Percentiles rank a stretch among this genome's conserved stretches.
Conservation (phyloP, 2,329 filamentous ascomycete species). For the Paecilomyces formosus region DNA sequence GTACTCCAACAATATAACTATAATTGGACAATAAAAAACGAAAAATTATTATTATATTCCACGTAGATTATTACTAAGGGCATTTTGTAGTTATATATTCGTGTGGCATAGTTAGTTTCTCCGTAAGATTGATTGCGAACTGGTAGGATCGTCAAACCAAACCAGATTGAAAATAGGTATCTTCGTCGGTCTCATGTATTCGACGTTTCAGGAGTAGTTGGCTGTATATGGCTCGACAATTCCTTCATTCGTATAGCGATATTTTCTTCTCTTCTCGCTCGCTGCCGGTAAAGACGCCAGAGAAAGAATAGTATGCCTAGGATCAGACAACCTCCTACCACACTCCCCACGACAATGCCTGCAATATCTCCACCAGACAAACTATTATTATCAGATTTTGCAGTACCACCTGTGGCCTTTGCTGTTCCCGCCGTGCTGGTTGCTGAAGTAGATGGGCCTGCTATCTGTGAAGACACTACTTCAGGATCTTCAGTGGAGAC, state of each 20-base stretch:
- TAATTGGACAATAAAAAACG: too few relatives aligned
- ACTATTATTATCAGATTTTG: neutral
- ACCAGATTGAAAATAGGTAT: neutral
- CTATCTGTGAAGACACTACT: constrained; percentile 15
- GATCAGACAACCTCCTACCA: neutral
- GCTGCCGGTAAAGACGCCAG: neutral
- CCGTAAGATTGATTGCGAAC: too few relatives aligned
- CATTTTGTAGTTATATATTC: too few relatives aligned
- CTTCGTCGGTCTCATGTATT: neutral
- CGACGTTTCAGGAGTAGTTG: neutral
- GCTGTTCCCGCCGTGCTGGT: constrained; percentile 3
- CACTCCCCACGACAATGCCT: neutral
- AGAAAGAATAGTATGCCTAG: neutral
- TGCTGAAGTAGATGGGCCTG: constrained; percentile 16
- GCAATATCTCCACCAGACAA: neutral
- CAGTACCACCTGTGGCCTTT: neutral
- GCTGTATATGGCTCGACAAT: neutral
- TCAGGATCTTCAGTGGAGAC: constrained; percentile 27
- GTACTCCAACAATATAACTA: too few relatives aligned
- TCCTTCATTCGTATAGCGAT: neutral
- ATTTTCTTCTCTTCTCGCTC: neutral
- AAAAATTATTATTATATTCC: too few relatives aligned
- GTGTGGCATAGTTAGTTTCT: too few relatives aligned
- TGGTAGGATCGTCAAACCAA: neutral
- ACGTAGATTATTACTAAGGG: too few relatives aligned